A percentile compares a stretch with the other conserved stretches of the same genome.
Conservation (phyloP, 352 stramenopile species). For the Phytophthora multivora region DNA sequence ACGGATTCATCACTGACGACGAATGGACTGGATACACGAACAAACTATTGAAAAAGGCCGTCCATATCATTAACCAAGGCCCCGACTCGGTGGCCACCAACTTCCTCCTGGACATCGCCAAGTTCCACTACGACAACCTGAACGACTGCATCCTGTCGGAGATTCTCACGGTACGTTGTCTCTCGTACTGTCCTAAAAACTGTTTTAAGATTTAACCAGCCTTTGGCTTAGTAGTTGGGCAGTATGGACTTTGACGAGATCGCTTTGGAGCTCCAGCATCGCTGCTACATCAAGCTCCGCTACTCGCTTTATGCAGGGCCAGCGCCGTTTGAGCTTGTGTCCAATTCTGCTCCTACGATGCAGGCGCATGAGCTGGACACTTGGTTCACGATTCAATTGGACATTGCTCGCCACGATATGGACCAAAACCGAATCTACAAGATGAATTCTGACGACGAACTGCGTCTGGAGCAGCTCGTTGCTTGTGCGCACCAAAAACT, state of each 20-base stretch:
- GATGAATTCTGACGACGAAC: conserved; percentile 14
- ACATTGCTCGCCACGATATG: conserved; percentile 27
- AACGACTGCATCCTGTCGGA: conserved; percentile 28
- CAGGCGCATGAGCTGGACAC: conserved; percentile 16
- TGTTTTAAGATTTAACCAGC: not conserved
- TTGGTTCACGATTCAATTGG: conserved; percentile 40
- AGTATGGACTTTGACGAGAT: conserved; percentile 29
- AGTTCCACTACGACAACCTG: conserved; percentile 47
- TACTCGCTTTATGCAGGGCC: conserved; percentile 49
- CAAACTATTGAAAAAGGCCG: conserved; percentile 22
- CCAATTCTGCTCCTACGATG: conserved; percentile 23
- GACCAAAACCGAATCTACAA: conserved; percentile 17
- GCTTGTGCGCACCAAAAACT: conserved; percentile 30
- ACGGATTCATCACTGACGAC: conserved; percentile 16
- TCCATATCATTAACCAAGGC: conserved; percentile 15
- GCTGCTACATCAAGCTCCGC: conserved; percentile 58
- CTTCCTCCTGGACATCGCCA: conserved; percentile 24
- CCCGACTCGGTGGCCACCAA: conserved; percentile 20
- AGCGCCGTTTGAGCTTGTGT: conserved; percentile 48
- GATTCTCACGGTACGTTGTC: conserved; percentile 17
- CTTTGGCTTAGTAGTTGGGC: not conserved
- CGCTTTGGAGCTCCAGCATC: conserved; percentile 21
- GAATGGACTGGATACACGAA: conserved; percentile 36
- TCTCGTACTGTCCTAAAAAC: no score
- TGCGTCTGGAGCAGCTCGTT: conserved; percentile 29